Evolutionary conservation across 768 basidiomycete genomes (phyloP), one percentile per base, ranked within the genome.

Genomic region (Suillus americanus): DNA sequence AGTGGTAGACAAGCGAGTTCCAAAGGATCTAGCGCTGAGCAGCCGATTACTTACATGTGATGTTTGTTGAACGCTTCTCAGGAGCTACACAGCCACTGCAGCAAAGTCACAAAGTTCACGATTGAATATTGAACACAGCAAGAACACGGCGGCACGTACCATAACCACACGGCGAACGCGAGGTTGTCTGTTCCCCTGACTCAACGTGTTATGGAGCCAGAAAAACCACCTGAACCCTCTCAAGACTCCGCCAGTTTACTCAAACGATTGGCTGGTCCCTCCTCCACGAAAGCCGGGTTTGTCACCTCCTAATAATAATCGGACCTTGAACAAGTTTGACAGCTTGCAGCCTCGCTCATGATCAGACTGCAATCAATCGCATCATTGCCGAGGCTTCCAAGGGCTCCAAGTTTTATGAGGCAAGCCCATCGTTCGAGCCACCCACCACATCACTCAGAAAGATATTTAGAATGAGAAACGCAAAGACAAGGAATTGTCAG

Each of bases 391-490:
- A 97, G 61, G 94, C 87, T 20, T 95, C 92, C 8, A 95, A 93
- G 72, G 95, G 95, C 4, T 96, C 94, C 33, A 95, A 94, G 77
- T 98, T 91, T 76, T 96, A 93, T 74, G 88, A 94, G 80, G 90
- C 86, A 73, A 71, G 81, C 67, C 38, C 60, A 55, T n/a, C 45
- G 30, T n/a, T 25, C 18, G 18, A 38, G 62, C 57, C 56, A 53
- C 16, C 35, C n/a, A 41, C 23, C 57, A 41, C 14, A 60, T 40
- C 45, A 61, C 48, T 43, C 18, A 41, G 62, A 33, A 66, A 63
- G 40, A 66, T 41, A 62, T 64, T 66, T 69, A 93, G 87, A 95
- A 96, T 68, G 95, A 97, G 79, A 94, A 93, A 75, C 85, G 86
- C 71, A 95, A 92, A 72, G 94, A 98, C 75, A 89, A 88, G 68